phyloP scores from a whole-genome alignment of 2,329 filamentous ascomycete species.

The Cercospora zeae-maydis region DNA sequence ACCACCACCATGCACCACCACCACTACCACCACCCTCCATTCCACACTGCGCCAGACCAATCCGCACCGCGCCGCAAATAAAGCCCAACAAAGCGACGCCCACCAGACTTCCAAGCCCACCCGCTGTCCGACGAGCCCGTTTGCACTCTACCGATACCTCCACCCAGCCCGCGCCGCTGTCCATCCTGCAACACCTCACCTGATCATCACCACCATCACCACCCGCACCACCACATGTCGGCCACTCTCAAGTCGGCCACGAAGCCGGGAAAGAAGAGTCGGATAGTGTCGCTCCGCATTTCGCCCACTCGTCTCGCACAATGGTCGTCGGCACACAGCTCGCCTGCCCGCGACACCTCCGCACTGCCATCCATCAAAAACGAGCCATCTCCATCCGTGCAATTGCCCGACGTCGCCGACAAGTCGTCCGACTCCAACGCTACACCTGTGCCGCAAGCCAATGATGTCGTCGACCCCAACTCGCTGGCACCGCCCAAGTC shows the following conservation, averaged over 20 bases:
- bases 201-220: constrained; percentile 4
- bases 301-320: constrained; percentile 29
- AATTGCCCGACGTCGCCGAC: constrained; percentile 37
- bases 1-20: constrained; percentile 4
- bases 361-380: constrained; percentile 28
- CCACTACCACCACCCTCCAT: neutral
- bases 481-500: constrained; percentile 45
- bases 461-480: constrained; percentile 37
- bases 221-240: constrained; percentile 23
- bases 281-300: constrained; percentile 30
- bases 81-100: neutral
- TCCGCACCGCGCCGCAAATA: neutral
- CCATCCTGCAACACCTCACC: neutral
- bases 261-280: constrained; percentile 32
- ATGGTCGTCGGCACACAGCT: constrained; percentile 28
- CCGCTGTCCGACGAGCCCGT: neutral
- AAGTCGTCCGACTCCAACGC: constrained; percentile 44
- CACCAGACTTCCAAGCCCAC: neutral
- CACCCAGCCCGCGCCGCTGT: neutral
- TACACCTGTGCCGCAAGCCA: constrained; percentile 37
- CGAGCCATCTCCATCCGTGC: constrained; percentile 37
- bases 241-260: constrained; percentile 26
- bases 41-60: neutral
- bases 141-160: neutral
- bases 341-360: constrained; percentile 13